These are phyloP conservation scores for Metroxylon sagu DNA, from an alignment of 176 grass and related monocot species.

Conservation along the genomic window DNA sequence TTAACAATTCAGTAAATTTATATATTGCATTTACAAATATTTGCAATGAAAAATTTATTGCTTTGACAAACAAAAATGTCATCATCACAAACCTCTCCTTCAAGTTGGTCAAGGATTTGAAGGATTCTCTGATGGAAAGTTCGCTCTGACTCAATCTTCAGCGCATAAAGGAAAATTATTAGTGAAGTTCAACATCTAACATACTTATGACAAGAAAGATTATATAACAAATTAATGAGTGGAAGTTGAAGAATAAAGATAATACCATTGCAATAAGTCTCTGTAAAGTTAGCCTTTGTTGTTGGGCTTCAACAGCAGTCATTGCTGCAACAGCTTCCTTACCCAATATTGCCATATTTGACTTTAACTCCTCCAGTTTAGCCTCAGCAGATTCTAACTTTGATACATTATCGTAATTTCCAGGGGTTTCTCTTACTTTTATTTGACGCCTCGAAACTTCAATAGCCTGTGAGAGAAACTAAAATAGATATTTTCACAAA, in stretches of 20 bases:
- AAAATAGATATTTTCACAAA: no score
- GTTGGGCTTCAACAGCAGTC: conserved; percentile 81
- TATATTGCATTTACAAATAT: no score
- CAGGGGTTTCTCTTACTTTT: conserved; percentile 62
- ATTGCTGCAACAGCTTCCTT: conserved; percentile 88
- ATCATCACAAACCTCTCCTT: conserved; percentile 45
- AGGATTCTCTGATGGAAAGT: conserved; percentile 77
- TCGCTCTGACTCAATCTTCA: conserved; percentile 77
- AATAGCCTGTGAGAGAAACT: conserved; percentile 34
- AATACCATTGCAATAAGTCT: conserved; percentile 83
- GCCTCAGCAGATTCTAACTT: conserved; percentile 87
- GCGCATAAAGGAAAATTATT: background rate
- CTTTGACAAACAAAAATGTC: background rate
- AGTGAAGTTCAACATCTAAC: background rate
- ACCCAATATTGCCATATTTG: conserved; percentile 68
- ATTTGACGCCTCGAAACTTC: conserved; percentile 89
- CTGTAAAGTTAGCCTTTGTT: conserved; percentile 86
- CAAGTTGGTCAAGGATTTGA: conserved; percentile 75
- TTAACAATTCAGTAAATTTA: no score
- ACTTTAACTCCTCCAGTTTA: conserved; percentile 88
- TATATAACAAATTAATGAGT: no score
- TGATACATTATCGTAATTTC: conserved; percentile 51
- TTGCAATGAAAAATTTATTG: no score
- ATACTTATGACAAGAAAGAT: conserved; percentile 1
- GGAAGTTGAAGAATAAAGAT: no score